Base-by-base conservation (phyloP, 805 yeast species). In the Nakazawaea peltata region DNA sequence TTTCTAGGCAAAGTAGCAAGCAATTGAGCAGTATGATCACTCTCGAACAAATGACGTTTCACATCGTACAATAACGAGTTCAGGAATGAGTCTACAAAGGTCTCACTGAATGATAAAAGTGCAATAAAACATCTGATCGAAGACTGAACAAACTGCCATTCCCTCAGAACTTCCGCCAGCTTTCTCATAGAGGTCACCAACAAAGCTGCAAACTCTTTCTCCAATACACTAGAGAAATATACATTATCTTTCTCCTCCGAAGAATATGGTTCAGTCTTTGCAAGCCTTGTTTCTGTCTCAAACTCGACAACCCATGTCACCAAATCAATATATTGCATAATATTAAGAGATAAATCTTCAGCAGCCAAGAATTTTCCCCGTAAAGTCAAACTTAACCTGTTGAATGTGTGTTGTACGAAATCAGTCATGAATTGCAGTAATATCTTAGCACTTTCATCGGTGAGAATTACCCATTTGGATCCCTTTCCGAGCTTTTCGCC, bases 261-360 rank as follows among this genome's bases (percentile, higher is more conserved):
- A 3, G 21, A 19, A 4, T 22, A 8, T 15, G 16, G 11, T 3
- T n/a, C 15, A 7, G 32, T 26, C 16, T 34, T 30, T 13, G 16
- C 10, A 4, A 37, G 28, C 16, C 41, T 28, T 14, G 21, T 32
- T 21, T 37, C 41, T 2, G 37, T 59, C 45, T 81, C 85, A 40
- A 74, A 85, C 23, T 69, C 68, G 32, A 86, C 59, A 45, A 86
- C 79, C 96, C 97, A 90, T 1, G 84, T 65, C 5, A 71, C 58
- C 5, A 83, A 59, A 39, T 71, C 63, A 28, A 82, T 68, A 49
- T 69, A 87, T 30, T 74, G 74, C 33, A 54, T 54, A 19, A 40
- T 33, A 33, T 51, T 51, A 13, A 50, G 50, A 15, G 52, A 36
- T 17, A 51, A 48, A 43, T 53, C 35, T 41, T 49, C 54, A 16